Base-by-base conservation (phyloP, 495 filamentous ascomycete genomes). In the Bombardia bombarda region DNA sequence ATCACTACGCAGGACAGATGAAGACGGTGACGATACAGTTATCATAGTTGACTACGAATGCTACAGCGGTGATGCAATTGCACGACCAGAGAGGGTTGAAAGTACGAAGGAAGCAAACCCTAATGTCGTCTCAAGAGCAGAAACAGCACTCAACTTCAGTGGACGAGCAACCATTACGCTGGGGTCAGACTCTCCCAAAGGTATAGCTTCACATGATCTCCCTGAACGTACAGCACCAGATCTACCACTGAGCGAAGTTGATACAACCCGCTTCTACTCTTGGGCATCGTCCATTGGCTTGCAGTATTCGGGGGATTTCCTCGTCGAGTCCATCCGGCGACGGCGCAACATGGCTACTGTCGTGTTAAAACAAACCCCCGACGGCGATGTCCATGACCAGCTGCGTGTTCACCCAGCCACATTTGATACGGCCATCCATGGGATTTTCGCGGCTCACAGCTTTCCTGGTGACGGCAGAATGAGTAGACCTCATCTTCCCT, bases 391-490 rank as follows among this genome's bases (percentile, higher is more conserved):
- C 32, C 32, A 33, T 14, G 32, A 33, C 16, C 16, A 23, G 16
- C 17, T 55, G 0, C 21, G 57, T 5, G 8, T 66, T 4, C 63
- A 66, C 32, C 63, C 60, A 0, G 53, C 45, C 1, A 28, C 40
- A 0, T 45, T 66, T 5, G 63, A 66, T 37, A 41, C 37, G 3
- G 56, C 58, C 0, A 49, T 64, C 21, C 60, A 64, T 26, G 35
- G 51, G 18, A 32, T 54, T 0, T 22, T 66, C 4, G 33, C 57
- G 3, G 57, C 63, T 0, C 42, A 46, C 39, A 37, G 23, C 0
- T 32, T 22, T n/a, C 63, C 60, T 0, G 36, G 39, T 0, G 57
- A 61, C 42, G 55, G 52, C 1, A 19, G 40, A 2, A 32, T 63
- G 7, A 19, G 33, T 32, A 32, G 46, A 4, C 26, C 56, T 1